Evolutionary conservation across 768 basidiomycete species (phyloP).

Genomic region (Lenzites betulinus): DNA sequence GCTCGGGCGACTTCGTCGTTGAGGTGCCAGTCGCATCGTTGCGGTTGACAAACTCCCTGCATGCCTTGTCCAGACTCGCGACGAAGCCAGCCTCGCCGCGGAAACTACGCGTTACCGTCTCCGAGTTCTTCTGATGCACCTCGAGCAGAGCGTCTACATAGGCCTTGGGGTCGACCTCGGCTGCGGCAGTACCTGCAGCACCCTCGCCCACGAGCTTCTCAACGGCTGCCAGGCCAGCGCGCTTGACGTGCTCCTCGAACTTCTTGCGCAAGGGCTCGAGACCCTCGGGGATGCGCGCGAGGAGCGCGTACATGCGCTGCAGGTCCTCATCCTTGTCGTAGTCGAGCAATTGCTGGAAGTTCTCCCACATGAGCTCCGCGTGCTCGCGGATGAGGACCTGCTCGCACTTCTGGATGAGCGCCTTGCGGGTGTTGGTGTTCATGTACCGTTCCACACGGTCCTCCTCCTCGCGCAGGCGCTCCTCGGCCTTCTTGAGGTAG

Average conservation of each 20-base stretch:
- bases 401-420: slow-evolving; percentile 82
- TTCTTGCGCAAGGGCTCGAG: slow-evolving; percentile 88
- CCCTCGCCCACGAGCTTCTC: slow-evolving; percentile 66
- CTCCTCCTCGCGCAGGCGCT: slow-evolving; percentile 90
- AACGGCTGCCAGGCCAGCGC: slow-evolving; percentile 80
- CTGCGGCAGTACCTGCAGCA: slow-evolving; percentile 47
- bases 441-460: slow-evolving; percentile 94
- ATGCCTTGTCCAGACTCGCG: slow-evolving; percentile 91
- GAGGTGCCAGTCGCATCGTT: slow-evolving; percentile 89
- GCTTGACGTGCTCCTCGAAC: slow-evolving; percentile 96
- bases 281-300: slow-evolving; percentile 88
- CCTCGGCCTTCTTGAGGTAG: slow-evolving; percentile 94
- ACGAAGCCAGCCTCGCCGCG: slow-evolving; percentile 92
- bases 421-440: slow-evolving; percentile 84
- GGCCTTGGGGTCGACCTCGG: slow-evolving; percentile 80
- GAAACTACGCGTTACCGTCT: slow-evolving; percentile 87
- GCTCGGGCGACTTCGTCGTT: slow-evolving; percentile 84
- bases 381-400: slow-evolving; percentile 90
- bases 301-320: slow-evolving; percentile 91
- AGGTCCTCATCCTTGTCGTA: slow-evolving; percentile 95
- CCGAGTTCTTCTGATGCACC: slow-evolving; percentile 89
- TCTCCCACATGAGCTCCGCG: slow-evolving; percentile 84
- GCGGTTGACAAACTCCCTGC: slow-evolving; percentile 91
- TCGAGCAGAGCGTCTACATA: slow-evolving; percentile 93
- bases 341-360: slow-evolving; percentile 87